Base-by-base conservation (phyloP, 164 flowering plant genomes). In the Dillenia suffruticosa region DNA sequence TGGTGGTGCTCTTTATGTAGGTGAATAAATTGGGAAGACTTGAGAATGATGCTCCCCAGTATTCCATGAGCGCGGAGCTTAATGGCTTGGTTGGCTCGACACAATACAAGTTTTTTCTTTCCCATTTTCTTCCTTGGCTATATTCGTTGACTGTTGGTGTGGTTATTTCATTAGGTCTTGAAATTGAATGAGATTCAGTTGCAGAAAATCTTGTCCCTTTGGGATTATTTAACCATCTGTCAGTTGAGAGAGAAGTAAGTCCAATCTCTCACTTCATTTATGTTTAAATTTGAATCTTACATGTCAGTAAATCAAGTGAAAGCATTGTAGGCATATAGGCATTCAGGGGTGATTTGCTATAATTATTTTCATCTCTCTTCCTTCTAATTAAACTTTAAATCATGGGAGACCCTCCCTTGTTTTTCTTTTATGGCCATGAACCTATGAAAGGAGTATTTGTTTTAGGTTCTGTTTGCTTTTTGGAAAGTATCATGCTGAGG, bases 191-290 rank as follows among this genome's bases (percentile, higher is more conserved):
- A 89, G 70, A 63, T 75, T 72, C 92, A 88, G 74, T 66, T 93
- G 73, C 86, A 74, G 26, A 82, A 81, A 49, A 72, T 93, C 48
- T 78, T 90, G 72, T 47, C 71, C 59, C 72, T 88, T 45, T 79
- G 63, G 61, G 97, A 93, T 81, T 80, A 82, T 65, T 63, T 93
- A 32, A 50, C 65, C 63, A 77, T 62, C 8, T 80, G 78, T 63
- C 80, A 58, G 57, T 66, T 93, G 64, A 76, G 88, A 53, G 89
- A 90, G 70, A 90, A 77, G 98, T 93, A 78, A 77, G 91, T 78
- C 57, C 19, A 54, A 14, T 49, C 16, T 16, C 17, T 12, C 43
- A 6, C 22, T 19, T 19, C 1, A 19, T 19, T 19, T 19, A 19
- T 19, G 22, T 1, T 19, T 19, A 19, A 19, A 19, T 19, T 19